Evolutionary conservation across 129 eudicot species (phyloP).

Genomic region (sunflower (Helianthus annuus)): HanXRQr2.0-SUNRISE NC_035448.2:165063037-165063536

Average conservation of each 20-base stretch:
- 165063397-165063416: slow-evolving; percentile 7
- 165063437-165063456: slow-evolving; percentile 13
- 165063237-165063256: slow-evolving; percentile 88
- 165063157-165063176: background rate
- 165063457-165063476: too few species aligned
- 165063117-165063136: slow-evolving; percentile 7
- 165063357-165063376: background rate
- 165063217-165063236: slow-evolving; percentile 62
- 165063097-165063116: background rate
- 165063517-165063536: background rate
- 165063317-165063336: background rate
- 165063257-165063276: slow-evolving; percentile 75
- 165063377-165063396: background rate
- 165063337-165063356: slow-evolving; percentile 12
- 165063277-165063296: slow-evolving; percentile 32
- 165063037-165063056: too few species aligned
- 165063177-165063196: background rate
- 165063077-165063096: background rate
- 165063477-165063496: background rate
- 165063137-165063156: slow-evolving; percentile 1
- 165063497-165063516: background rate
- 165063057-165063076: too few species aligned
- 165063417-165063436: background rate
- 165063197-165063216: slow-evolving; percentile 74
- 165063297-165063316: slow-evolving; percentile 9